Percentiles rank a stretch among this genome's conserved stretches.
These are phyloP conservation scores for Kregervanrija fluxuum DNA, from an alignment of 805 yeast genomes.

Conservation along the genomic window DNA sequence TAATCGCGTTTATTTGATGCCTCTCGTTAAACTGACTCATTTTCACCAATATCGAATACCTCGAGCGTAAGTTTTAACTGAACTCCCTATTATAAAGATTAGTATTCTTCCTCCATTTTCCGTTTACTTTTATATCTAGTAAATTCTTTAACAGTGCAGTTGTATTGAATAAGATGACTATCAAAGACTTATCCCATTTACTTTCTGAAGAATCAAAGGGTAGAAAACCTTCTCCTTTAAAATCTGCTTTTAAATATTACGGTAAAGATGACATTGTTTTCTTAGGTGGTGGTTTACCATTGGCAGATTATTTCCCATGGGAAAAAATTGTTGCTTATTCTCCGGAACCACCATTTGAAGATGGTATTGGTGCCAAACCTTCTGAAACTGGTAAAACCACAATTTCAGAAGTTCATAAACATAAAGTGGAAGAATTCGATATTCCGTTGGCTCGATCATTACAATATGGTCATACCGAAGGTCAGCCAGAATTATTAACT, in stretches of 20 bases:
- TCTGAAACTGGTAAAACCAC: conserved; percentile 33
- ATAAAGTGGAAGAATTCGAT: conserved; percentile 42
- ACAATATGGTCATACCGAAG: conserved; percentile 86
- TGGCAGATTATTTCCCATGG: conserved; percentile 89
- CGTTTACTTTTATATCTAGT: too few relatives aligned
- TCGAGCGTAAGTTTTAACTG: too few relatives aligned
- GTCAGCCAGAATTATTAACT: conserved; percentile 61
- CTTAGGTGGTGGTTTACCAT: conserved; percentile 93
- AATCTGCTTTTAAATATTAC: conserved; percentile 74
- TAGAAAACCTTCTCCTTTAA: conserved; percentile 74
- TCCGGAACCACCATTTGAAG: conserved; percentile 72
- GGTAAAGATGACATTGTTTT: conserved; percentile 71
- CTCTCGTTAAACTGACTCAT: too few relatives aligned
- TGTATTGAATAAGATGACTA: conserved; percentile 1
- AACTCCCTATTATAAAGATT: too few relatives aligned
- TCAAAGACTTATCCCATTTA: conserved; percentile 70
- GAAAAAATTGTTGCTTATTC: conserved; percentile 62
- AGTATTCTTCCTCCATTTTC: too few relatives aligned
- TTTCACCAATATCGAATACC: too few relatives aligned
- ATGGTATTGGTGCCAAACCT: conserved; percentile 67
- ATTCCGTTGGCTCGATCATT: conserved; percentile 77
- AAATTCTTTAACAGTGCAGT: too few relatives aligned
- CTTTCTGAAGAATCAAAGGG: conserved; percentile 72
- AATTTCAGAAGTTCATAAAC: conserved; percentile 30
- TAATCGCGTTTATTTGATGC: too few relatives aligned